These are phyloP conservation scores for Coniophora puteana DNA, from an alignment of 1,284 basidiomycete species.

Conservation along the genomic window DNA sequence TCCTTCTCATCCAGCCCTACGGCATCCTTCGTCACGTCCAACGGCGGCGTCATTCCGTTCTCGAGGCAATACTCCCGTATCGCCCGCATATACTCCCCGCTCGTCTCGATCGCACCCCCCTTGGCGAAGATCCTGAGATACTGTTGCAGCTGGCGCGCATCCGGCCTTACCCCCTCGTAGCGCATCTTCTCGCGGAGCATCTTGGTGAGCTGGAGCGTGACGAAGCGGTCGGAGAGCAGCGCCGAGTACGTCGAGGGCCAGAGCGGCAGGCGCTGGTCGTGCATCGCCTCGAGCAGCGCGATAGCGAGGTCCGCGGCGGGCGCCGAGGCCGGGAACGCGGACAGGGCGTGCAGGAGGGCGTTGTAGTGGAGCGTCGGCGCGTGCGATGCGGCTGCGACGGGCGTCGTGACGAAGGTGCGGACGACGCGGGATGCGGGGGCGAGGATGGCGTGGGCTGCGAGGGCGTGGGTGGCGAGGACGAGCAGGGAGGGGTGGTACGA, in stretches of 20 bases:
- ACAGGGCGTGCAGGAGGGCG: conserved; percentile 50
- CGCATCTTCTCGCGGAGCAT: conserved; percentile 42
- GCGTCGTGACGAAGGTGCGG: conserved; percentile 37
- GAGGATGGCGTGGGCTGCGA: conserved; percentile 45
- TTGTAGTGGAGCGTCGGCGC: conserved; percentile 44
- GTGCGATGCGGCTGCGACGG: conserved; percentile 36
- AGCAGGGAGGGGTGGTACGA: conserved; percentile 40
- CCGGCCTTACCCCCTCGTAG: conserved; percentile 36
- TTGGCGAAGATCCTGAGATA: conserved; percentile 48
- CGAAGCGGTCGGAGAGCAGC: conserved; percentile 45
- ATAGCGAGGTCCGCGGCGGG: conserved; percentile 38
- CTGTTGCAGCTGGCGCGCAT: conserved; percentile 39
- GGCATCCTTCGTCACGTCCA: conserved; percentile 5
- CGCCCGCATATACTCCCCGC: conserved; percentile 33
- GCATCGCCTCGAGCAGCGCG: conserved; percentile 43
- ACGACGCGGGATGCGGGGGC: too few relatives aligned
- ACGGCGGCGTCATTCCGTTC: conserved; percentile 18
- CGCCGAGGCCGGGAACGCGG: conserved; percentile 37
- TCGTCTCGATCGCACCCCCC: conserved; percentile 37
- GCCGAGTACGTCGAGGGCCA: conserved; percentile 38
- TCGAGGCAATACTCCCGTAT: conserved; percentile 29
- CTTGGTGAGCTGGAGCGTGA: conserved; percentile 45
- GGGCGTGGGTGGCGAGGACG: conserved; percentile 43
- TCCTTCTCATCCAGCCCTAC: background rate
- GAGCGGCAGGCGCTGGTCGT: conserved; percentile 36